A percentile compares a stretch with the other conserved stretches of the same genome.
Evolutionary conservation across 2,329 filamentous ascomycete species (phyloP).

Genomic region (Alternaria viburni): DNA sequence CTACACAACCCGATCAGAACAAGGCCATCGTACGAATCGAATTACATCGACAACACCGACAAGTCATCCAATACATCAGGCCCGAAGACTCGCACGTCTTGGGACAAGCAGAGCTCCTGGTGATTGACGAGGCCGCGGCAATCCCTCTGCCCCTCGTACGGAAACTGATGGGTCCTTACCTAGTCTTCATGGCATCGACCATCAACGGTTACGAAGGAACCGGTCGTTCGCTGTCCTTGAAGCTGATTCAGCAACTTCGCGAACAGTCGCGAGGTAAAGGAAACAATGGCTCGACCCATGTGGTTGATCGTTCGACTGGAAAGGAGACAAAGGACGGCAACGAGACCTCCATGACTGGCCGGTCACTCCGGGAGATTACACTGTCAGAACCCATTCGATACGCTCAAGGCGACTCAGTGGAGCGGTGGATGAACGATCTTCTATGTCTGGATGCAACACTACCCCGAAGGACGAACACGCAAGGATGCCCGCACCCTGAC

Average conservation of each 20-base stretch:
- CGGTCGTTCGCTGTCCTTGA: conserved; percentile 89
- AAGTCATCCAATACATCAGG: conserved; percentile 98
- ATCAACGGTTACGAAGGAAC: conserved; percentile 99
- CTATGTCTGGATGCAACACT: conserved; percentile 93
- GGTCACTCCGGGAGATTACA: conserved; percentile 88
- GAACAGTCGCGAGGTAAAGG: conserved; percentile 82
- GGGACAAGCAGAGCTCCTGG: conserved; percentile 91
- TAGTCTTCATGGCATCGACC: conserved; percentile 99
- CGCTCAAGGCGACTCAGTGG: conserved; percentile 84
- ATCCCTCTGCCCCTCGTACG: conserved; percentile 91
- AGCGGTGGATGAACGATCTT: conserved; percentile 94
- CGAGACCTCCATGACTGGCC: conserved; percentile 58
- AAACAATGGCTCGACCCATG: conserved; percentile 61
- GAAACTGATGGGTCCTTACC: conserved; percentile 94
- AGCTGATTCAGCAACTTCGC: conserved; percentile 94
- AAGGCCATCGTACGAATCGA: conserved; percentile 98
- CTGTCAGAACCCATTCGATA: conserved; percentile 95
- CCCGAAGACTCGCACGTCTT: conserved; percentile 95
- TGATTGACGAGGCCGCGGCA: conserved; percentile 96
- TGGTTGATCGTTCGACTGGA: conserved; percentile 81
- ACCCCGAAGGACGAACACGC: conserved; percentile 73
- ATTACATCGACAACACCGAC: conserved; percentile 89
- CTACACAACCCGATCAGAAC: conserved; percentile 97
- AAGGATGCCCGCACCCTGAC: conserved; percentile 86
- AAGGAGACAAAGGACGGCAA: conserved; percentile 59